Base-by-base conservation (phyloP, 441 rosid species). In the Croton laevigatus region DNA sequence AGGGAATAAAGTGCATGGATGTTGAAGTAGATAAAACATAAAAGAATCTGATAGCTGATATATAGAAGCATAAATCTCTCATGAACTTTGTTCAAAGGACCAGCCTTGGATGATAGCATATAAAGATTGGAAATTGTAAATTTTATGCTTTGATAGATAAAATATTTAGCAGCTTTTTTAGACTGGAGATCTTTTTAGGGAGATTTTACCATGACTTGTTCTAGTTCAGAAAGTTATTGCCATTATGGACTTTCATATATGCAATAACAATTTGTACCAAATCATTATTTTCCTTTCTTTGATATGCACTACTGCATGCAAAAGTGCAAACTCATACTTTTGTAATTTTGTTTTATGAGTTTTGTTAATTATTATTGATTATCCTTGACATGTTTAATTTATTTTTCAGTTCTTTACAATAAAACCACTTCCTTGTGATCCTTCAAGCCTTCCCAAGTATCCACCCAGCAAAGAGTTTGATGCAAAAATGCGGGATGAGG, bases 401-500 rank as follows among this genome's bases (percentile, higher is more conserved):
- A 45, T 81, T 61, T 58, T 75, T 45, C 85, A 93, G 97, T 91
- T 95, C 88, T 91, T 95, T 71, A 54, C 80, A 34, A 80, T 81
- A 34, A 88, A 85, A 71, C 98, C 98, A 17, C 80, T 91, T 75
- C 98, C 99, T 42, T 95, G 97, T 81, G 84, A 84, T 79, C 98
- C 99, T 76, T 88, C 92, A 75, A 91, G 89, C 77, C 87, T 95
- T 81, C 98, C 97, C 4, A 91, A 83, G 76, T 95, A 89, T 85
- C 97, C 99, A 72, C 97, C 99, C 44, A 92, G 97, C 89, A 90
- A 92, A 84, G 98, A 90, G 84, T 85, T 92, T 51, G 98, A 94
- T 79, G 99, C 96, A 10, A 94, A 94, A 77, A 63, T 92, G 71
- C 87, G 97, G 70, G 97, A 92, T 66, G 97, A 95, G 74, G 98